Evolutionary conservation across 2,329 filamentous ascomycete species (phyloP).

Genomic region (Phyllosticta ampelicida): DNA sequence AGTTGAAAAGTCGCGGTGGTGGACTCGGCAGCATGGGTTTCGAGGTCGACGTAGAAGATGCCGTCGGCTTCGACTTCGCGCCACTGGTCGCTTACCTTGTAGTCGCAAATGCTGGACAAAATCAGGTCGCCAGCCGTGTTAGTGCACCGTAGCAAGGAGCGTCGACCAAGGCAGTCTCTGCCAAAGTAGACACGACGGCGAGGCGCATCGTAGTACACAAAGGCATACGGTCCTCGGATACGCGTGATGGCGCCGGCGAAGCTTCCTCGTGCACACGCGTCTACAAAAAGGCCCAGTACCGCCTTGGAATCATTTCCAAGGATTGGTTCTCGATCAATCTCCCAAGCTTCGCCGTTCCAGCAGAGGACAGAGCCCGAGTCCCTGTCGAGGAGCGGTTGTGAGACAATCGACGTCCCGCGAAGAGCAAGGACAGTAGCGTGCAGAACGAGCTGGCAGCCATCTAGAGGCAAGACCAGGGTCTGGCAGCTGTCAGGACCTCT

Average conservation of each 20-base stretch:
- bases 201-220: slow-evolving; percentile 65
- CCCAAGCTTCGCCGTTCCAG: slow-evolving; percentile 98
- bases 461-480: slow-evolving; percentile 14
- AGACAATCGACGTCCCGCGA: slow-evolving; percentile 59
- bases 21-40: background rate
- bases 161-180: slow-evolving; percentile 74
- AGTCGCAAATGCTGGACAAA: slow-evolving; percentile 61
- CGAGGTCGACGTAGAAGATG: slow-evolving; percentile 57
- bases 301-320: slow-evolving; percentile 66
- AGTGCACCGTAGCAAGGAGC: slow-evolving; percentile 58
- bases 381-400: slow-evolving; percentile 59
- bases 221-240: slow-evolving; percentile 67
- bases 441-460: slow-evolving; percentile 46
- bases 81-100: slow-evolving; percentile 42
- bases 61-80: slow-evolving; percentile 76
- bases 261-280: slow-evolving; percentile 11
- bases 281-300: slow-evolving; percentile 51
- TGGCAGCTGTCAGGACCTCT: slow-evolving; percentile 24
- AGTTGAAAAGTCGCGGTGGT: background rate
- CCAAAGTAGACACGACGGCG: slow-evolving; percentile 63
- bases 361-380: slow-evolving; percentile 59
- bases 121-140: slow-evolving; percentile 43
- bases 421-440: slow-evolving; percentile 82
- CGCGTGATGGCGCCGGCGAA: slow-evolving; percentile 18
- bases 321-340: slow-evolving; percentile 48